A percentile compares a stretch with the other conserved stretches of the same genome.
Evolutionary conservation across 768 basidiomycete genomes (phyloP).

Genomic region (Gautieria morchelliformis): DNA sequence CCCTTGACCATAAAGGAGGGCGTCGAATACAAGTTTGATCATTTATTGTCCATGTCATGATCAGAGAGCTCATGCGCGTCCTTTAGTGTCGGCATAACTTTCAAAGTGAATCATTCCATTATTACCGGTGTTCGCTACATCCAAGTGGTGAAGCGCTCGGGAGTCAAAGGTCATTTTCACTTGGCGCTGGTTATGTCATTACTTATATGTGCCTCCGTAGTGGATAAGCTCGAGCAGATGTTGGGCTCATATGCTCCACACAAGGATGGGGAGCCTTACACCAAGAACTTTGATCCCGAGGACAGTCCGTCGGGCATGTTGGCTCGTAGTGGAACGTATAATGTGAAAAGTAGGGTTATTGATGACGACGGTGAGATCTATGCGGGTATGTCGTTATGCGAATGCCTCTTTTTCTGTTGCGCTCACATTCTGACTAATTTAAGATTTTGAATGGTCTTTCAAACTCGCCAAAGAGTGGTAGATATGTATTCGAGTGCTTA

Average conservation of each 20-base stretch:
- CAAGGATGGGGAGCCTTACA: slow-evolving; percentile 52
- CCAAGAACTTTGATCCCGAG: slow-evolving; percentile 68
- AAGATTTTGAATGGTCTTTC: slow-evolving; percentile 85
- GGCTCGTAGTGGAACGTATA: slow-evolving; percentile 73
- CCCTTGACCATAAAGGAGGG: slow-evolving; percentile 77
- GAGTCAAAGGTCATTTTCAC: slow-evolving; percentile 49
- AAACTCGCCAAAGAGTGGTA: slow-evolving; percentile 91
- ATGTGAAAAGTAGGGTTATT: slow-evolving; percentile 69
- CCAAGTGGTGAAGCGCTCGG: slow-evolving; percentile 77
- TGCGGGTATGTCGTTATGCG: slow-evolving; percentile 43
- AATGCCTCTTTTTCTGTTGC: no score
- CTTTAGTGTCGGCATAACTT: slow-evolving; percentile 64
- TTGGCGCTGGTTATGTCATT: neutral
- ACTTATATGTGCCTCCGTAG: slow-evolving; percentile 29
- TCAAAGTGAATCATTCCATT: slow-evolving; percentile 86
- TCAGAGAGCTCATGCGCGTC: slow-evolving; percentile 11
- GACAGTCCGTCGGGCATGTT: slow-evolving; percentile 65
- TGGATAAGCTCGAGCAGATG: slow-evolving; percentile 92
- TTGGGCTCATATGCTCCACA: slow-evolving; percentile 85
- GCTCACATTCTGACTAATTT: slow-evolving; percentile 2
- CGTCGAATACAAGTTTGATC: slow-evolving; percentile 71
- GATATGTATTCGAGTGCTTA: slow-evolving; percentile 10
- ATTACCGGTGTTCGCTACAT: slow-evolving; percentile 81
- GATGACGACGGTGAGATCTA: slow-evolving; percentile 83
- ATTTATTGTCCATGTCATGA: neutral